Conservation (phyloP, 2,329 filamentous ascomycete genomes). For the Verticillium longisporum region DNA sequence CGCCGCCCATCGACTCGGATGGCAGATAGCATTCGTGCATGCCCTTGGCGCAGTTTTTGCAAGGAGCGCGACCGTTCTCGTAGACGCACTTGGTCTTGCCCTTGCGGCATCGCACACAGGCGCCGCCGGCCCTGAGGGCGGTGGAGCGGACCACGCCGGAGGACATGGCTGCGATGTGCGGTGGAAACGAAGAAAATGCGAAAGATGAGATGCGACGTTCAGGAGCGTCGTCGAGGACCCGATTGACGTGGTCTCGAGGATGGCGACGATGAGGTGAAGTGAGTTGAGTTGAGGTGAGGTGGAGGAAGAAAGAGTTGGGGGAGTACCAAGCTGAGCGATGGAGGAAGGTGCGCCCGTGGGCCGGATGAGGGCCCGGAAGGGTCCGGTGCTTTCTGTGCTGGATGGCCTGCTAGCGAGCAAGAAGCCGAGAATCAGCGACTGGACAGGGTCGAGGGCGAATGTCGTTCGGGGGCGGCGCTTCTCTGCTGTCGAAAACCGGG, state of each 20-base stretch:
- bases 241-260: background rate
- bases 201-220: background rate
- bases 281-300: background rate
- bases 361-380: background rate
- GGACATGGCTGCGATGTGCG: conserved; percentile 28
- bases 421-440: background rate
- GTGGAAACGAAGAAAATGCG: background rate
- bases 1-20: conserved; percentile 53
- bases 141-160: conserved; percentile 46
- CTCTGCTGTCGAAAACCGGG: background rate
- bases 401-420: background rate
- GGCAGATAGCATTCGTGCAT: conserved; percentile 59
- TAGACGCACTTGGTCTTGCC: conserved; percentile 60
- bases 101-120: conserved; percentile 57
- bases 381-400: background rate
- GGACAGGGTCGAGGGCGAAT: background rate
- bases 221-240: too few relatives aligned
- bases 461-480: background rate
- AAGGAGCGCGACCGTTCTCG: conserved; percentile 55
- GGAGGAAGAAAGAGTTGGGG: background rate
- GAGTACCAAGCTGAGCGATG: background rate
- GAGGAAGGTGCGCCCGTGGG: background rate
- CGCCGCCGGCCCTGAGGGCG: conserved; percentile 53
- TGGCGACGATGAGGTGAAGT: background rate
- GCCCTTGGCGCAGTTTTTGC: conserved; percentile 57